Base-by-base conservation (phyloP, 192 early-diverging fungal species). In the Borealophlyctis nickersoniae region DNA sequence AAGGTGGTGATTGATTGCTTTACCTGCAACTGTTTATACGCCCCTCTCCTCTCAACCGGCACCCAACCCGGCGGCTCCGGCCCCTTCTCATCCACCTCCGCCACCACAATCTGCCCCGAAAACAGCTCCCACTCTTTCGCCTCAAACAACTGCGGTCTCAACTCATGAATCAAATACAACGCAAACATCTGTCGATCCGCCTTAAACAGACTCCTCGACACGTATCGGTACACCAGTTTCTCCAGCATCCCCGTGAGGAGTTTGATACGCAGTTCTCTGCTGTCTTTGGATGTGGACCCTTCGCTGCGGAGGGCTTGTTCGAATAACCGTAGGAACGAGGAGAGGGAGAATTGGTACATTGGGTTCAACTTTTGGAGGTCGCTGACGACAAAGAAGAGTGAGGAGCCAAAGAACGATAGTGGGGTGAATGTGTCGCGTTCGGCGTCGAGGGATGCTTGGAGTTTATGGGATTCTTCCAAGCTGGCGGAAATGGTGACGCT, bases 311-410 rank as follows among this genome's bases (percentile, higher is more conserved):
- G 64, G 16, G 75, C 67, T 16, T 76, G 32, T 45, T 64, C 69
- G 71, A 85, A 85, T 11, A 86, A 53, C 23, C 66, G 68, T 28
- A 86, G 52, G 68, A 72, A 84, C 9, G 73, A 66, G 5, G 58
- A 22, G 13, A 81, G 57, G 1, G 79, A 82, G 70, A 86, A 86
- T 52, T 74, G 73, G 62, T 86, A 86, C 79, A 84, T 84, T 34
- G 71, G 60, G 62, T 86, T 84, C 19, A 85, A 29, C 34, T 80
- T 80, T 16, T 56, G 29, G 27, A 86, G 60, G 36, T 84, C 77
- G 14, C 56, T 67, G 4, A 86, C 49, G n/a, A 73, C 77, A 65
- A 86, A 86, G 56, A 63, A 86, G 5, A 86, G 56, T 3, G 56
- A 50, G 59, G 69, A 74, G 14, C 79, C 81, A 60, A 77, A 82